phyloP scores from a whole-genome alignment of 176 grass and related monocot species.

The Tillandsia fasciculata region DNA sequence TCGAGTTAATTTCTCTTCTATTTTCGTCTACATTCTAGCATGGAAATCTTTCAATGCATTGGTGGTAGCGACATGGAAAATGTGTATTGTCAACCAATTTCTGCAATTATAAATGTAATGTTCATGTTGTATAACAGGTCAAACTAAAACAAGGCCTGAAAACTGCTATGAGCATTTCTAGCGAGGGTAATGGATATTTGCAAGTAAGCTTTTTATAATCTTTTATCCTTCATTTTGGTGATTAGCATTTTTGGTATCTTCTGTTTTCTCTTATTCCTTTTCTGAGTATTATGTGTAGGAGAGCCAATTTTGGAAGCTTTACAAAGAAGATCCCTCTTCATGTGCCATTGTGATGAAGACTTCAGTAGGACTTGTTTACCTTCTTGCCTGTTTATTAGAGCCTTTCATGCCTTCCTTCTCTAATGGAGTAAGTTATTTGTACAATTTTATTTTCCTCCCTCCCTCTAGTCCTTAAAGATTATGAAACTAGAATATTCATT shows the following conservation, averaged over 20 bases:
- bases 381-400: slow-evolving; percentile 80
- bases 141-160: slow-evolving; percentile 93
- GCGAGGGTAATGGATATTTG: slow-evolving; percentile 83
- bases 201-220: slow-evolving; percentile 42
- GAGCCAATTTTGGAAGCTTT: slow-evolving; percentile 78
- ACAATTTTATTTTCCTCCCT: not conserved
- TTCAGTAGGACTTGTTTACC: slow-evolving; percentile 79
- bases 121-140: slow-evolving; percentile 41
- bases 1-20: slow-evolving; percentile 10
- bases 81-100: not conserved
- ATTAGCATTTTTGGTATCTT: not conserved
- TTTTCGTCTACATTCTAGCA: not conserved
- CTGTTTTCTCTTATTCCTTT: not conserved
- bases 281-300: slow-evolving; percentile 34
- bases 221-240: not conserved
- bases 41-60: not conserved
- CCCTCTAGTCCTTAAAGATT: not conserved
- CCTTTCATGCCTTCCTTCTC: slow-evolving; percentile 83
- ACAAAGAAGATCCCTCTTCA: slow-evolving; percentile 50
- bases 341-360: slow-evolving; percentile 92
- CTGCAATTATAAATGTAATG: not conserved
- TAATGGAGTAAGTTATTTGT: slow-evolving; percentile 34
- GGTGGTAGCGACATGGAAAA: not conserved
- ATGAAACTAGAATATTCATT: not conserved
- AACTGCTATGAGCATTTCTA: slow-evolving; percentile 75